Evolutionary conservation across 495 filamentous ascomycete genomes (phyloP).

Genomic region (Tirmania nivea): DNA sequence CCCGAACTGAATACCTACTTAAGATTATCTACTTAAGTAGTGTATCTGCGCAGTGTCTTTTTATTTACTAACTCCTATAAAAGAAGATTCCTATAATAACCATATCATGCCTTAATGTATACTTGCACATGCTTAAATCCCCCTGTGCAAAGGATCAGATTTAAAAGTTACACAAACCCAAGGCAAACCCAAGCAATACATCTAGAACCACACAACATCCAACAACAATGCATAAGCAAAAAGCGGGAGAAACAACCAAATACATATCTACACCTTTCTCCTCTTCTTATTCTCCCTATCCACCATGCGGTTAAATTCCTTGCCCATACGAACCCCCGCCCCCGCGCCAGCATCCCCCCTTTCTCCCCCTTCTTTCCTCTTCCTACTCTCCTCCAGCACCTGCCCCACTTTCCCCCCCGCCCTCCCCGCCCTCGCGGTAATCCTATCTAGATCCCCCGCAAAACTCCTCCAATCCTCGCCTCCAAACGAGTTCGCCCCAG

Average conservation of each 20-base stretch:
- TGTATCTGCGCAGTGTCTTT: too few species aligned
- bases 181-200: too few species aligned
- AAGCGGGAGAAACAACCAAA: neutral
- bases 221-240: too few species aligned
- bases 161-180: too few species aligned
- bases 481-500: constrained; percentile 39
- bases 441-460: constrained; percentile 50
- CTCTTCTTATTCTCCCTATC: constrained; percentile 11
- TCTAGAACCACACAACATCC: too few species aligned
- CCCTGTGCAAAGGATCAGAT: too few species aligned
- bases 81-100: too few species aligned
- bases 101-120: too few species aligned
- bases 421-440: constrained; percentile 37
- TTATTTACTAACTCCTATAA: too few species aligned
- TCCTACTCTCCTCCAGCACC: constrained; percentile 53
- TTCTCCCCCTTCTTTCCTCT: constrained; percentile 26
- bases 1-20: too few species aligned
- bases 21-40: too few species aligned
- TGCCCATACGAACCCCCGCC: constrained; percentile 4
- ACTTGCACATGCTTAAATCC: too few species aligned
- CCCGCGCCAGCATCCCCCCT: constrained; percentile 3
- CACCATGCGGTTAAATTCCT: constrained; percentile 13
- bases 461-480: constrained; percentile 71
- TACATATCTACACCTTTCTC: constrained; percentile 9
- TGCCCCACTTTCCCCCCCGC: constrained; percentile 32